phyloP scores from a whole-genome alignment of 495 filamentous ascomycete genomes.

The Aspergillus conjunctus region DNA sequence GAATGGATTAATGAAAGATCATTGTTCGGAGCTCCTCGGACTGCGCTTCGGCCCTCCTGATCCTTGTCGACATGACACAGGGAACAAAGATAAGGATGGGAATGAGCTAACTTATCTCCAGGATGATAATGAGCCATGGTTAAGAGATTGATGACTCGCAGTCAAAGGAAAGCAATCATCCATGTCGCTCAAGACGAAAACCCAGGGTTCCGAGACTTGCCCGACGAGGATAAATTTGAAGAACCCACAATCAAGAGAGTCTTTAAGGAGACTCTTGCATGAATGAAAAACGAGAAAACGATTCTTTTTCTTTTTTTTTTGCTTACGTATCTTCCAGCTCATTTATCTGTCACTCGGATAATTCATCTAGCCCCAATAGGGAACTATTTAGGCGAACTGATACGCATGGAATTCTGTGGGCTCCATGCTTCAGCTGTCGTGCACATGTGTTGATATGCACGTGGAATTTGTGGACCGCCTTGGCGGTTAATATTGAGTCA shows the following conservation, averaged over 20 bases:
- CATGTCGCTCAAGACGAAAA: neutral
- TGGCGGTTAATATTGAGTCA: neutral
- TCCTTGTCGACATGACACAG: too few relatives aligned
- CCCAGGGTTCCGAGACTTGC: neutral
- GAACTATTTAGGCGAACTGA: neutral
- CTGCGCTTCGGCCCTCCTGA: too few relatives aligned
- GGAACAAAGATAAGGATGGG: too few relatives aligned
- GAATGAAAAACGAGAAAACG: neutral
- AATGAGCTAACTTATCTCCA: too few relatives aligned
- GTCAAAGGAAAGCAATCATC: too few relatives aligned
- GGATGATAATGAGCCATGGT: too few relatives aligned
- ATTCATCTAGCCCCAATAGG: neutral
- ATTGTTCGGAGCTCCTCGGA: too few relatives aligned
- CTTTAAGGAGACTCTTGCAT: neutral
- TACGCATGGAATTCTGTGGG: neutral
- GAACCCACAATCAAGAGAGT: too few relatives aligned
- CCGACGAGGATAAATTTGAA: neutral
- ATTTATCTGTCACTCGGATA: neutral
- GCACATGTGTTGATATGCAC: too few relatives aligned
- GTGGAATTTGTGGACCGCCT: neutral
- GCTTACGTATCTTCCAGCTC: neutral
- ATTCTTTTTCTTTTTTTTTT: neutral
- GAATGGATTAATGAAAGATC: too few relatives aligned
- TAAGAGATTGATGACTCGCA: neutral
- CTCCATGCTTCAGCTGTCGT: slow-evolving; percentile 1